These are phyloP conservation scores for Saccharomycopsis crataegensis DNA, from an alignment of 1,139 yeast genomes.

Conservation along the genomic window DNA sequence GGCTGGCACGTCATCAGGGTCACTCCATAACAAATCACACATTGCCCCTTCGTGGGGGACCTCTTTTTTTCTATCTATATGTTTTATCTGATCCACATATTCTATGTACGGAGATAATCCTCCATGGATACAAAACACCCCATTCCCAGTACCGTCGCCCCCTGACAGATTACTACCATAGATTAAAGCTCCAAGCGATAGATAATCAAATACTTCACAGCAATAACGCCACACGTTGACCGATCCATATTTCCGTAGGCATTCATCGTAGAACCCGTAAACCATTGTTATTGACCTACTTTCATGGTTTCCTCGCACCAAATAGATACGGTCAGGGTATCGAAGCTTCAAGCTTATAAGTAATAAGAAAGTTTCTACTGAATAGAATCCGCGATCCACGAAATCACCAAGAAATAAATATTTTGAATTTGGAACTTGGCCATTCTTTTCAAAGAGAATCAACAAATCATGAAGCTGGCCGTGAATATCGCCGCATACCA, in stretches of 20 bases:
- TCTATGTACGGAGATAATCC: conserved; percentile 93
- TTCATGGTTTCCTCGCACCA: conserved; percentile 95
- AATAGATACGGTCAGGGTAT: conserved; percentile 88
- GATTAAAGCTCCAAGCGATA: conserved; percentile 89
- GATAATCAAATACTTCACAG: conserved; percentile 80
- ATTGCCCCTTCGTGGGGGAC: conserved; percentile 99
- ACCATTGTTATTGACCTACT: conserved; percentile 96
- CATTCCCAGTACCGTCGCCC: not conserved
- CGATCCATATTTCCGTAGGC: conserved; percentile 88
- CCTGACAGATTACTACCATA: conserved; percentile 42
- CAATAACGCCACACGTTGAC: conserved; percentile 89
- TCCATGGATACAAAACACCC: conserved; percentile 89
- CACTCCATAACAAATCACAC: conserved; percentile 96
- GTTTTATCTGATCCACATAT: conserved; percentile 80
- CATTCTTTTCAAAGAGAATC: conserved; percentile 76
- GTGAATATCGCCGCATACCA: conserved; percentile 98
- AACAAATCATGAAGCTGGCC: conserved; percentile 94
- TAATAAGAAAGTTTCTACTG: conserved; percentile 79
- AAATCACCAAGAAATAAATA: conserved; percentile 85
- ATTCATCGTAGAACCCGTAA: conserved; percentile 96
- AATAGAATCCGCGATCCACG: conserved; percentile 95
- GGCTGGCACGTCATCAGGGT: conserved; percentile 94
- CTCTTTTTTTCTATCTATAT: conserved; percentile 84
- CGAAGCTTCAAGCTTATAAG: conserved; percentile 80
- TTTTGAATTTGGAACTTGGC: conserved; percentile 78